Evolutionary conservation across 176 grass and related monocot genomes (phyloP), one percentile per base, ranked within the genome.

Genomic region (barley (Hordeum vulgare)): DNA sequence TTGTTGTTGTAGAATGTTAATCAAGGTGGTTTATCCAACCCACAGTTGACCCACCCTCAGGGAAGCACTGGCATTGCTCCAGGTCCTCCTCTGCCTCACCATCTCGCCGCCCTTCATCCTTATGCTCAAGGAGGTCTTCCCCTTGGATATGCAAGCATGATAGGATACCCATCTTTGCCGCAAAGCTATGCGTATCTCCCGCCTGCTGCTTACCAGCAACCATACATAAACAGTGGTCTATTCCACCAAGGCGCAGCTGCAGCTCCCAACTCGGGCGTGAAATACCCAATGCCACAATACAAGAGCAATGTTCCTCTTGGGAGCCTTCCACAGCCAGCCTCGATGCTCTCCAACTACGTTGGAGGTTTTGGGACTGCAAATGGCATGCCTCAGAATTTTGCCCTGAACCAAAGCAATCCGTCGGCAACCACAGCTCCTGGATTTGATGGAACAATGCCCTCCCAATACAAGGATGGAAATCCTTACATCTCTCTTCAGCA

Each of bases 51-150:
- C 74, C 85, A 90, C 85, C 69, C 87, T 78, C 90, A 90, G 72
- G 58, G 85, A 69, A 88, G 71, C 65, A 88, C 90, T 8, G 84
- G 51, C 65, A 31, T 90, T 82, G 75, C 88, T 39, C 75, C 90
- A 29, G 90, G 82, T 17, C 84, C 92, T 86, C 87, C 85, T 49
- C 85, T 90, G 49, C 90, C 90, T 71, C 90, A 92, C 62, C 90
- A 90, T 88, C 85, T 95, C 33, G 59, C 90, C 12, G 59, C 90
- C 18, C 87, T 94, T 59, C 87, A 95, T 61, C 93, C 84, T 69
- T 95, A 90, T 80, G 80, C 90, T 81, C 93, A 95, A 83, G 85
- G 90, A 74, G 82, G 79, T 34, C 90, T 92, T 90, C 90, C 93
- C 74, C 83, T 95, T 61, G 93, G 80, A 24, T 95, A 84, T 4